phyloP scores from a whole-genome alignment of 306 rosid species.

The Sophora flavescens region DNA sequence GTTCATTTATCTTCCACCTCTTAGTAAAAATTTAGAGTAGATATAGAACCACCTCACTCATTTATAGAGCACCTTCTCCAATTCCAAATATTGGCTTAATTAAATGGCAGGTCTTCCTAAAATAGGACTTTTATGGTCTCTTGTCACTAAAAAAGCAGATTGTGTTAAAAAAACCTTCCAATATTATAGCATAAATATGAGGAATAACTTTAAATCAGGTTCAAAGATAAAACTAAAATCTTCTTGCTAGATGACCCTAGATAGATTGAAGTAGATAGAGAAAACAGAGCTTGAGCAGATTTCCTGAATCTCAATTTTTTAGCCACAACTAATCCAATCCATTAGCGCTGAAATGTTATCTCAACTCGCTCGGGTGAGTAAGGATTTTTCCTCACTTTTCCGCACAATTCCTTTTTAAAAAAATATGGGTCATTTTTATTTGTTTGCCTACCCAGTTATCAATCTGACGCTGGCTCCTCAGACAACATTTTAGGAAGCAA shows the following conservation, averaged over 20 bases:
- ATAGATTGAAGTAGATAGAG: background rate
- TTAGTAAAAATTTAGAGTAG: background rate
- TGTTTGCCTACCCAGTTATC: background rate
- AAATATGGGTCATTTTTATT: background rate
- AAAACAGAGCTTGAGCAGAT: conserved; percentile 26
- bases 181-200: background rate
- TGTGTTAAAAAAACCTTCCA: background rate
- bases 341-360: background rate
- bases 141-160: background rate
- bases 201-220: background rate
- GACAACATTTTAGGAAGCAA: conserved; percentile 1
- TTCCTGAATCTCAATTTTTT: background rate
- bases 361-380: background rate
- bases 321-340: conserved; percentile 3
- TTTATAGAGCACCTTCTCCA: background rate
- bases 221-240: background rate
- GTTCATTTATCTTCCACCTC: background rate
- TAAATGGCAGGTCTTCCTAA: background rate
- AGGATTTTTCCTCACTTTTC: conserved; percentile 15
- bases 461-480: conserved; percentile 1
- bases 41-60: background rate
- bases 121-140: background rate
- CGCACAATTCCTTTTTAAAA: background rate
- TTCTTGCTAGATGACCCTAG: background rate
- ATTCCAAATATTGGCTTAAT: background rate